Evolutionary conservation across 345 rosid genomes (phyloP).

Genomic region (Trapa incisa): DNA sequence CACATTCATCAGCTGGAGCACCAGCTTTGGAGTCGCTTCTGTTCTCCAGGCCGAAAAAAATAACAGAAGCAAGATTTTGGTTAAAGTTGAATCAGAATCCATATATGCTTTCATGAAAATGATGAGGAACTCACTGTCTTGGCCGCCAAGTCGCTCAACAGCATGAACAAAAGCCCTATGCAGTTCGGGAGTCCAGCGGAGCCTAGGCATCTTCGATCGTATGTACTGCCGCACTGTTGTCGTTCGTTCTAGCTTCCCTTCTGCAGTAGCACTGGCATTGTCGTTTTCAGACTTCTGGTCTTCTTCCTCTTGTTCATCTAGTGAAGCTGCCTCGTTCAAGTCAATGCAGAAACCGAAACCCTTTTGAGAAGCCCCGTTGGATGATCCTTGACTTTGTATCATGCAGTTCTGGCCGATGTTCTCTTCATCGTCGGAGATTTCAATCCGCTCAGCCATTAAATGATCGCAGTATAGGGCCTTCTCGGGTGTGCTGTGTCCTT

Average conservation of each 20-base stretch:
- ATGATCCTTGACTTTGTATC: slow-evolving; percentile 8
- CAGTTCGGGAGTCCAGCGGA: slow-evolving; percentile 87
- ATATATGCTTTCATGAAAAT: background rate
- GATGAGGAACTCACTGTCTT: slow-evolving; percentile 47
- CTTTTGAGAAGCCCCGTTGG: slow-evolving; percentile 10
- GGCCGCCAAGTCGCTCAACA: slow-evolving; percentile 77
- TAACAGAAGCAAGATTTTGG: too few relatives aligned
- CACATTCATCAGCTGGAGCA: slow-evolving; percentile 78
- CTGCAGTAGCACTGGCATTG: background rate
- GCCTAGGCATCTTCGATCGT: slow-evolving; percentile 66
- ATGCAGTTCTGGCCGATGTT: slow-evolving; percentile 6
- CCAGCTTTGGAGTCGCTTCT: slow-evolving; percentile 87
- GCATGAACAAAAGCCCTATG: slow-evolving; percentile 69
- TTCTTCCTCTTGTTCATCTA: slow-evolving; percentile 14
- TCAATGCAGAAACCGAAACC: slow-evolving; percentile 25
- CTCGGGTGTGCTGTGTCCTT: background rate
- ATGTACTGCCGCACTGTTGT: slow-evolving; percentile 51
- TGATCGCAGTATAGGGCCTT: background rate
- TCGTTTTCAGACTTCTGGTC: slow-evolving; percentile 3
- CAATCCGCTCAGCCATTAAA: slow-evolving; percentile 11
- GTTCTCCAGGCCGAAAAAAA: slow-evolving; percentile 4
- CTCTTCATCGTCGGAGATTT: slow-evolving; percentile 18
- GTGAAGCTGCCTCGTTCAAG: slow-evolving; percentile 28
- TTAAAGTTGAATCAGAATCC: background rate
- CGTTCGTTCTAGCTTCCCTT: slow-evolving; percentile 14